Percentiles rank a stretch among this genome's conserved stretches.
phyloP scores from a whole-genome alignment of 148 eudicot species.

The Amaranthus palmeri region DNA sequence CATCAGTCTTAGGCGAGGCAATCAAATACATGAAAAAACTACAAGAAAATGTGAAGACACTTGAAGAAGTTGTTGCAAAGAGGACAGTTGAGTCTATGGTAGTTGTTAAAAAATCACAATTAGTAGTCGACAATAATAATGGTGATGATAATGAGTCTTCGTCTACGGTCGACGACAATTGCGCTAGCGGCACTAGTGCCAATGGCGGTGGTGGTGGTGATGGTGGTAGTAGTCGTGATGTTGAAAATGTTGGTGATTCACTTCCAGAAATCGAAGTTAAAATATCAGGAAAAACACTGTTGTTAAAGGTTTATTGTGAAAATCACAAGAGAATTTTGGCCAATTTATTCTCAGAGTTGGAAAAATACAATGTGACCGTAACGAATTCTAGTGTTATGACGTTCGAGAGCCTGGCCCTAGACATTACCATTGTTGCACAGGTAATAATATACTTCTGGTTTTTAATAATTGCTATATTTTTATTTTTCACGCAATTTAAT shows the following conservation, averaged over 20 bases:
- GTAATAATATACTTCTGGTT: neutral
- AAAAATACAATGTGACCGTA: neutral
- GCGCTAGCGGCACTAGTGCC: neutral
- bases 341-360: neutral
- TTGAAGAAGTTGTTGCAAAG: neutral
- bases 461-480: too few relatives aligned
- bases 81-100: constrained; percentile 8
- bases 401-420: neutral
- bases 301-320: neutral
- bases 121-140: neutral
- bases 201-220: too few relatives aligned
- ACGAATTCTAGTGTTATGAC: neutral
- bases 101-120: constrained; percentile 1
- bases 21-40: constrained; percentile 14
- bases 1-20: constrained; percentile 14
- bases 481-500: too few relatives aligned
- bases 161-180: neutral
- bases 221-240: neutral
- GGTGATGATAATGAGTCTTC: neutral
- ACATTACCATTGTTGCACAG: neutral
- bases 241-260: neutral
- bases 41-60: constrained; percentile 14
- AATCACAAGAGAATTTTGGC: neutral
- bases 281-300: neutral
- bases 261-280: neutral